Percentiles rank a stretch among this genome's conserved stretches.
Conservation (phyloP, 2,329 filamentous ascomycete species). For the Zarea fungicola region DNA sequence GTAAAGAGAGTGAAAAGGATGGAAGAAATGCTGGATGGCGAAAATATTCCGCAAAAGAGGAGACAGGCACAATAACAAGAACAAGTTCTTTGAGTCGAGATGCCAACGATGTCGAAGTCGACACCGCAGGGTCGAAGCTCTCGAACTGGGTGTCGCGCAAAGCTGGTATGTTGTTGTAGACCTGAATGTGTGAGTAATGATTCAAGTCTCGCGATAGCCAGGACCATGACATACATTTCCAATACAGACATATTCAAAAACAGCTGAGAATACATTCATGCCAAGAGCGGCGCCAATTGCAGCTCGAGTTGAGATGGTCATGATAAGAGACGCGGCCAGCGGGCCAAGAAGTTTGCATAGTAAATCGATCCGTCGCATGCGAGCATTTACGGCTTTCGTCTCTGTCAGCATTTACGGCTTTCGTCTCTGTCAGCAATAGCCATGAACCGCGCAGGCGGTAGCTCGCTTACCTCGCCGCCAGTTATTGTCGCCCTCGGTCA, state of each 20-base stretch:
- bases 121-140: too few relatives aligned
- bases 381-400: slow-evolving; percentile 43
- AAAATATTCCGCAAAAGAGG: slow-evolving; percentile 38
- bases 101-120: background rate
- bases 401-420: slow-evolving; percentile 20
- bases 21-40: slow-evolving; percentile 52
- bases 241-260: slow-evolving; percentile 2
- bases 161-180: slow-evolving; percentile 20
- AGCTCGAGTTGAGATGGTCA: slow-evolving; percentile 39
- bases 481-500: background rate
- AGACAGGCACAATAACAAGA: slow-evolving; percentile 12
- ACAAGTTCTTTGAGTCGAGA: background rate
- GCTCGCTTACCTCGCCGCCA: slow-evolving; percentile 6
- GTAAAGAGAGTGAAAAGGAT: slow-evolving; percentile 52
- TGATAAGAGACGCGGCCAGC: slow-evolving; percentile 48
- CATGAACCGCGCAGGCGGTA: too few relatives aligned
- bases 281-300: slow-evolving; percentile 45
- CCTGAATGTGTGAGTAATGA: too few relatives aligned
- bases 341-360: slow-evolving; percentile 55
- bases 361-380: slow-evolving; percentile 59
- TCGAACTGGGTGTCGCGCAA: slow-evolving; percentile 17
- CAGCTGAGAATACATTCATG: slow-evolving; percentile 34
- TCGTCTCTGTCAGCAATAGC: slow-evolving; percentile 43
- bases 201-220: too few relatives aligned
- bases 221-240: slow-evolving; percentile 5